A percentile compares a stretch with the other conserved stretches of the same genome.
Evolutionary conservation across 805 yeast genomes (phyloP).

Genomic region (Yarrowia phangngaensis): DNA sequence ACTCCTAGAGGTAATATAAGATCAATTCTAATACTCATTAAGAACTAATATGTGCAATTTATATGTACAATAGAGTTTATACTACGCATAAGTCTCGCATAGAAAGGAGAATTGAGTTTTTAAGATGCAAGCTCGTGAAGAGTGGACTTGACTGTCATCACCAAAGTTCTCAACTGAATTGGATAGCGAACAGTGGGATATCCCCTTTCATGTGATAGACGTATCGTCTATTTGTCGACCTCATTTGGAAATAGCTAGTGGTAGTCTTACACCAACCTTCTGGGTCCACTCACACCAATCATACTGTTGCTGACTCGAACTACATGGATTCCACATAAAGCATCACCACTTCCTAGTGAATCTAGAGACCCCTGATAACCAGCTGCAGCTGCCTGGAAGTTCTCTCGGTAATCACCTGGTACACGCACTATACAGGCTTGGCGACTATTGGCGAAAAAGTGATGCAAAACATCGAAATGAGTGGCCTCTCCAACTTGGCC

Average conservation of each 20-base stretch:
- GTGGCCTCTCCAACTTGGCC: slow-evolving; percentile 38
- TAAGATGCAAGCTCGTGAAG: no score
- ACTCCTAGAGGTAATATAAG: no score
- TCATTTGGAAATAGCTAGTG: neutral
- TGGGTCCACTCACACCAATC: slow-evolving; percentile 31
- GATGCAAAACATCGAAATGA: slow-evolving; percentile 36
- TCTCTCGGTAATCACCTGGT: slow-evolving; percentile 28
- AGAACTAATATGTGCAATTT: no score
- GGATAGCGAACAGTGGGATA: no score
- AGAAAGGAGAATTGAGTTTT: no score
- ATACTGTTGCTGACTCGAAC: slow-evolving; percentile 32
- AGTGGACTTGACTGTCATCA: no score
- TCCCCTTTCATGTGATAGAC: no score
- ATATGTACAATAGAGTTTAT: no score
- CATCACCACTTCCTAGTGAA: slow-evolving; percentile 10
- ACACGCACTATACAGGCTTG: slow-evolving; percentile 30
- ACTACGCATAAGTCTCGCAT: no score
- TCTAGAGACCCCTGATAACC: slow-evolving; percentile 29
- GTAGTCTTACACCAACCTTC: slow-evolving; percentile 15
- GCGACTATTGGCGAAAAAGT: slow-evolving; percentile 2
- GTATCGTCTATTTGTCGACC: no score
- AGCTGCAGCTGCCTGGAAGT: slow-evolving; percentile 32
- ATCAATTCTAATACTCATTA: no score
- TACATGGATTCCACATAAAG: slow-evolving; percentile 29
- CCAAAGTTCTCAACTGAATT: no score